Evolutionary conservation across 768 basidiomycete species (phyloP), one percentile per base, ranked within the genome.

Genomic region (Leccinum olivaceopallidum): DNA sequence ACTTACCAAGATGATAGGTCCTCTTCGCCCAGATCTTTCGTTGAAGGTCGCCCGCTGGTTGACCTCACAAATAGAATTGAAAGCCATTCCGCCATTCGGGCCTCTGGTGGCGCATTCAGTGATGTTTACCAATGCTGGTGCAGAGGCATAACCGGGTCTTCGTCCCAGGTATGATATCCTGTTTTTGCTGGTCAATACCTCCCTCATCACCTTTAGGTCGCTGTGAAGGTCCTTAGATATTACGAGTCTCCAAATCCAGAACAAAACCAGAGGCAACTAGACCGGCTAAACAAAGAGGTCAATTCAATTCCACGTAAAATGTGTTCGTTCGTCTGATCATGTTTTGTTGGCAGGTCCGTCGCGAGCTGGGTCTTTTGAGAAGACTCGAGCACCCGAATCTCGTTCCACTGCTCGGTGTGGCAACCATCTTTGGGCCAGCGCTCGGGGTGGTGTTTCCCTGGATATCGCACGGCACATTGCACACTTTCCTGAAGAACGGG

Each of bases 311-410:
- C 10, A 2, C 14, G 18, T 6, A 48, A 10, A 13, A 48, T n/a
- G 10, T 0, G 14, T 26, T 16, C 18, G 12, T 10, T 32, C 8
- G 48, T 13, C 24, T 3, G 36, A 14, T 36, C 13, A 36, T 14
- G 4, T 16, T n/a, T 50, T 50, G 12, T 7, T 22, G 36, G 58
- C 1, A 32, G 28, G 1, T 61, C 30, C 53, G 37, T 0, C 28
- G 53, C 5, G 59, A 61, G 8, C 52, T 61, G 3, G 47, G 52
- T 4, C 37, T 60, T 13, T 51, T 39, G 28, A 60, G 58, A 49
- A 60, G 58, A 50, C 47, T 61, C 30, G 36, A 60, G n/a, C 60
- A 48, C 9, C 20, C 13, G 5, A 58, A 58, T 3, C 39, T 60
- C 6, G 28, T 60, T 24, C 48, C 54, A 6, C 32, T 57, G 5